Conservation (phyloP, 139 green algal species). For the Astrephomene gubernaculifera region DNA sequence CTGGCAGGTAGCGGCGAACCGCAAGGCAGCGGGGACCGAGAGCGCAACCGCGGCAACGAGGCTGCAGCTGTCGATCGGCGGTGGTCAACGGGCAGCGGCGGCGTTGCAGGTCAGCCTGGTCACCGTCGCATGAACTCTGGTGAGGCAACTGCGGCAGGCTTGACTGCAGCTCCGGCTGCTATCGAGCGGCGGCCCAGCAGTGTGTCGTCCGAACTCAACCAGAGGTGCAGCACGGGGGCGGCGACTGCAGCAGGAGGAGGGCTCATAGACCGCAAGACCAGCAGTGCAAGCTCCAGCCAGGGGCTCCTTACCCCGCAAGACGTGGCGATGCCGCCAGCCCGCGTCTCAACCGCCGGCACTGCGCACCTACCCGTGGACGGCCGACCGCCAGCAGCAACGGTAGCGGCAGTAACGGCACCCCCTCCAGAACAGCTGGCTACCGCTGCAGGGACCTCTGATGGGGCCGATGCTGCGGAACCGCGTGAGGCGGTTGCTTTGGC, state of each 20-base stretch:
- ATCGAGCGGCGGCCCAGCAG: neutral
- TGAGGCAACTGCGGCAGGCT: neutral
- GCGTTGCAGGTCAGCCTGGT: too few relatives aligned
- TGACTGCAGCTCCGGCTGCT: neutral
- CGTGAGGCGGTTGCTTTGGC: too few relatives aligned
- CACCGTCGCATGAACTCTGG: too few relatives aligned
- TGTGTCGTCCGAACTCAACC: neutral
- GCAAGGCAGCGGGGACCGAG: neutral
- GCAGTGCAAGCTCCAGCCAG: constrained; percentile 15
- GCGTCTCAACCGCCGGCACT: neutral
- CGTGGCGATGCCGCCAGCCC: neutral
- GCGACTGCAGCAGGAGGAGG: neutral
- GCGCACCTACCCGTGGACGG: neutral
- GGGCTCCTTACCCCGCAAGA: neutral
- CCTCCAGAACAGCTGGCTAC: too few relatives aligned
- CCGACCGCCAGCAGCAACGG: neutral
- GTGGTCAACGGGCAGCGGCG: too few relatives aligned
- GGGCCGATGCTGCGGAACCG: too few relatives aligned
- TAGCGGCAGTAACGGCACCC: neutral
- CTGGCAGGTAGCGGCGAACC: neutral
- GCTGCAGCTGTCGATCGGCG: neutral
- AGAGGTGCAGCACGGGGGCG: neutral
- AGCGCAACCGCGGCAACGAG: neutral
- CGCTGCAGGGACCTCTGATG: neutral
- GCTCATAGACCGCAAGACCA: neutral